A percentile compares a stretch with the other conserved stretches of the same genome.
These are phyloP conservation scores for Miscanthus sacchariflorus DNA, from an alignment of 202 grass and related monocot species.

Conservation along the genomic window DNA sequence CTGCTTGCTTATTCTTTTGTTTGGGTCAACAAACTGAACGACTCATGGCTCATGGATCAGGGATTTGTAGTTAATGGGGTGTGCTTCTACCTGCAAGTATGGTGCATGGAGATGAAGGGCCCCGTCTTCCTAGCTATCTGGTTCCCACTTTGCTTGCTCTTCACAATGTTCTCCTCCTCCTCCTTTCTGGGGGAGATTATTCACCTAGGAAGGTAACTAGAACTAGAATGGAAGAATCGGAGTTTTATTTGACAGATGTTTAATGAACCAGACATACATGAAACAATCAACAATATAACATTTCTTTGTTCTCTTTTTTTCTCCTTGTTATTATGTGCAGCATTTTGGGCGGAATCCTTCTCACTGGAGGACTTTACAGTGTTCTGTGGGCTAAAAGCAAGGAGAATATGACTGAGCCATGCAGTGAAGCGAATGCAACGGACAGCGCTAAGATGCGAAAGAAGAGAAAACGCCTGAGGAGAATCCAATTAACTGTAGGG, in stretches of 20 bases:
- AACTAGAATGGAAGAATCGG: not conserved
- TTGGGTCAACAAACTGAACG: too few species aligned
- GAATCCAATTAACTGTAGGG: not conserved
- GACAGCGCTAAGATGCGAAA: not conserved
- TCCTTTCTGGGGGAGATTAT: conserved; percentile 65
- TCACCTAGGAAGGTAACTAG: conserved; percentile 57
- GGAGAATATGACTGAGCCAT: not conserved
- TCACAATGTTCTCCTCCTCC: conserved; percentile 66
- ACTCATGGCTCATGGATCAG: conserved; percentile 22
- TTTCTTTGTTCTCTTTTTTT: not conserved
- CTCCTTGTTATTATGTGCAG: conserved; percentile 22
- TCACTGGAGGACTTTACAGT: not conserved
- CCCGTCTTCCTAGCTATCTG: conserved; percentile 61
- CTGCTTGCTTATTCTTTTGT: too few species aligned
- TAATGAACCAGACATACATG: too few species aligned
- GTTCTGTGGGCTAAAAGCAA: conserved; percentile 19
- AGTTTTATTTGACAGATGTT: too few species aligned
- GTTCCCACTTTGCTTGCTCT: conserved; percentile 55
- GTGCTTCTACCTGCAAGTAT: conserved; percentile 60
- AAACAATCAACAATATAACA: too few species aligned
- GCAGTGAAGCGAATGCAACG: not conserved
- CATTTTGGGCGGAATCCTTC: conserved; percentile 59
- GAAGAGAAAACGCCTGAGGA: not conserved
- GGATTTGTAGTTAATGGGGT: conserved; percentile 57
- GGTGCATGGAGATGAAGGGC: conserved; percentile 69